Percentiles rank a stretch among this genome's conserved stretches.
Evolutionary conservation across 257 asterid species (phyloP).

Genomic region (Solanum acaule): DNA sequence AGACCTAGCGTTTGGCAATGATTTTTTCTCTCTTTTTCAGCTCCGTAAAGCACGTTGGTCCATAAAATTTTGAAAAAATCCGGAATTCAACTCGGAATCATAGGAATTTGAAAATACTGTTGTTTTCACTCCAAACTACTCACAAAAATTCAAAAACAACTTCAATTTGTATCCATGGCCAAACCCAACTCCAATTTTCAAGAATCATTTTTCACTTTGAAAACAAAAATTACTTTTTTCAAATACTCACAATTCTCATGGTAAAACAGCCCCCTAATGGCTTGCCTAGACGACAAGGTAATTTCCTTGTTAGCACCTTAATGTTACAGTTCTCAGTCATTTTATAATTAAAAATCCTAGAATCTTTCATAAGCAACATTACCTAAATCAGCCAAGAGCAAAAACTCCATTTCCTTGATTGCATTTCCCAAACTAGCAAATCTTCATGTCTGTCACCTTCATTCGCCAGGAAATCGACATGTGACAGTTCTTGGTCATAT

Average conservation of each 20-base stretch:
- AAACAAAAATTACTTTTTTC: not conserved
- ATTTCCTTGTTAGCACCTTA: not conserved
- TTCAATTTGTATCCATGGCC: not conserved
- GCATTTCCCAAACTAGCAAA: not conserved
- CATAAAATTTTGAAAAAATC: not conserved
- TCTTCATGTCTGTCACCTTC: not conserved
- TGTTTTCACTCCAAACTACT: not conserved
- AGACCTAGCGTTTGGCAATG: not conserved
- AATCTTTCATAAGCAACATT: not conserved
- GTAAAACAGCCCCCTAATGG: not conserved
- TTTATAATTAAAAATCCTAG: not conserved
- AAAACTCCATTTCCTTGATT: not conserved
- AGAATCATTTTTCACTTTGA: not conserved
- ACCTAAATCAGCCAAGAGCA: not conserved
- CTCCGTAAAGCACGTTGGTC: rapidly evolving
- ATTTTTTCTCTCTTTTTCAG: not conserved
- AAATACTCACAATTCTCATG: not conserved
- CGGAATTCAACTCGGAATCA: not conserved
- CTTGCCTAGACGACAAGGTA: not conserved
- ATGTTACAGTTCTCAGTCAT: not conserved
- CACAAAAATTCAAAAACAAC: not conserved
- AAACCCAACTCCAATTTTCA: not conserved
- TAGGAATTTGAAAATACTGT: not conserved
- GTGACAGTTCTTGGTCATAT: not conserved
- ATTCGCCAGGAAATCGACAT: not conserved